These are phyloP conservation scores for Euphorbia pulcherrima DNA, from an alignment of 345 rosid species.

Conservation along the genomic window DNA sequence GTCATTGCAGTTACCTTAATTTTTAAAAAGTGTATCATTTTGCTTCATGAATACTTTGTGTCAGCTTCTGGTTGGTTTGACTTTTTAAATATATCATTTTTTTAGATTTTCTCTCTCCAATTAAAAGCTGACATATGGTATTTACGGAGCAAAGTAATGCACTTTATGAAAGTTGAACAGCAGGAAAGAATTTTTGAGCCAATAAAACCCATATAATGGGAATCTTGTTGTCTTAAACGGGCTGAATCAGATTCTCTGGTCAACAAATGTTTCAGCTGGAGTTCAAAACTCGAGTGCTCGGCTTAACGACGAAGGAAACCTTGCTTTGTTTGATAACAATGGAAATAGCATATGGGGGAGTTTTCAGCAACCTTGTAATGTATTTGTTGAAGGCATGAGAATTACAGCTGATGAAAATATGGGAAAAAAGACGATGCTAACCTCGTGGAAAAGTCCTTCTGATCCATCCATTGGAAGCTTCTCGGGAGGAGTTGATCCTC, in stretches of 20 bases:
- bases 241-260: conserved; percentile 40
- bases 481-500: conserved; percentile 29
- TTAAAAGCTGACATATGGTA: too few relatives aligned
- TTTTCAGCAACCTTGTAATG: conserved; percentile 37
- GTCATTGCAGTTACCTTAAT: too few relatives aligned
- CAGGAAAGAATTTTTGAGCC: too few relatives aligned
- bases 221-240: conserved; percentile 42
- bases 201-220: too few relatives aligned
- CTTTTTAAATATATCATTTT: too few relatives aligned
- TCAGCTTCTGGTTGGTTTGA: too few relatives aligned
- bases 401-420: too few relatives aligned
- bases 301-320: conserved; percentile 50
- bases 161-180: too few relatives aligned
- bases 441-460: conserved; percentile 45
- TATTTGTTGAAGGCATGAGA: conserved; percentile 25
- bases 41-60: too few relatives aligned
- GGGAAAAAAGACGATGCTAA: conserved; percentile 27
- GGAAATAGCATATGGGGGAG: conserved; percentile 52
- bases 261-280: conserved; percentile 34
- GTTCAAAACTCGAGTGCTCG: conserved; percentile 28
- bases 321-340: conserved; percentile 31
- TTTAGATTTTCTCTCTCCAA: too few relatives aligned
- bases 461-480: conserved; percentile 57
- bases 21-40: too few relatives aligned
- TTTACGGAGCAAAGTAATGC: too few relatives aligned